Evolutionary conservation across 345 rosid genomes (phyloP).

Genomic region (Gossypium anomalum): DNA sequence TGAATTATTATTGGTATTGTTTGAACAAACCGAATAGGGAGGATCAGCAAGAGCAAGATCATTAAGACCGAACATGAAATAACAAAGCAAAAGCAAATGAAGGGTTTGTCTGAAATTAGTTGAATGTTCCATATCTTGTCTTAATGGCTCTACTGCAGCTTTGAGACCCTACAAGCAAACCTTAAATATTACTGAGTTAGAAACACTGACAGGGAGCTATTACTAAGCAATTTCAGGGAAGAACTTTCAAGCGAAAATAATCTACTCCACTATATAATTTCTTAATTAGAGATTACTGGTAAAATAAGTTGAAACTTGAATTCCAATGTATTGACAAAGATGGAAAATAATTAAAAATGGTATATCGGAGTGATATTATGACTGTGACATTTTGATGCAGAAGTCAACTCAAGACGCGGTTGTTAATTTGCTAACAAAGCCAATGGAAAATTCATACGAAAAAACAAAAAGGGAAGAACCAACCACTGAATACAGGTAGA

Average conservation of each 20-base stretch:
- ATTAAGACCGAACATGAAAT: not conserved
- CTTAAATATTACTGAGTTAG: not conserved
- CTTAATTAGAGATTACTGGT: not conserved
- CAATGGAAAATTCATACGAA: not conserved
- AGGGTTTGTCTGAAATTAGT: not conserved
- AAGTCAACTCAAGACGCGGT: not conserved
- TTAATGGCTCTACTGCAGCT: not conserved
- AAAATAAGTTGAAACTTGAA: not conserved
- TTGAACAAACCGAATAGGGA: slow-evolving; percentile 5
- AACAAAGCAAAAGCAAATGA: not conserved
- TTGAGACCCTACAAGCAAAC: not conserved
- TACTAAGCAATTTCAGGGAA: not conserved
- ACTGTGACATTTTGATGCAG: not conserved
- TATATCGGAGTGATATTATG: not conserved
- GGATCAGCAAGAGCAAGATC: slow-evolving; percentile 21
- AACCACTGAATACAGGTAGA: not conserved
- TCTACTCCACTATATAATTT: not conserved
- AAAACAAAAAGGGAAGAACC: not conserved
- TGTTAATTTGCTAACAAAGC: not conserved
- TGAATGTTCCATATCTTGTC: slow-evolving; percentile 5
- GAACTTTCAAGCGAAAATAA: not conserved
- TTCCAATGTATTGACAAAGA: not conserved
- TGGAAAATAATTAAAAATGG: not conserved
- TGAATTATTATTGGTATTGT: not conserved
- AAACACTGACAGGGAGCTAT: not conserved